Evolutionary conservation across 2,329 filamentous ascomycete species (phyloP), one percentile per base, ranked within the genome.

Genomic region (Dactylellina parvicollis): DNA sequence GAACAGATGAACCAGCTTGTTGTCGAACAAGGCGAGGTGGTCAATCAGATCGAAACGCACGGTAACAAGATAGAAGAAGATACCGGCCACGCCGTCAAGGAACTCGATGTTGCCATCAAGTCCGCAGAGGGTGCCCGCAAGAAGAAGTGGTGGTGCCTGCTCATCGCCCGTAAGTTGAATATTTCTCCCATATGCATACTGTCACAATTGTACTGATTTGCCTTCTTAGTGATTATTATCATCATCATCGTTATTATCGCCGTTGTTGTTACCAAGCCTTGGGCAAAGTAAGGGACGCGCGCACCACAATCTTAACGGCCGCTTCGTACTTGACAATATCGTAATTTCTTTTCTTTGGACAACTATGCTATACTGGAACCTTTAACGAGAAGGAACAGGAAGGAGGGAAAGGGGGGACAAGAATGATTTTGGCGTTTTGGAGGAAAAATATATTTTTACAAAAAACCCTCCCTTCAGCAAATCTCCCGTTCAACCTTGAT

Each of bases 1-100:
- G 87, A 92, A 80, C 90, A 97, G 77, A 89, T 98, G 83, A 91
- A 96, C 77, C 88, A 89, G 30, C 84, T 96, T 54, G 89, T 98
- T 73, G 85, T 92, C 34, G 89, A 96, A 83, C 94, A 98, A 81
- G 93, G 96, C 78, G 88, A 86, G 14, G 85, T 90, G 28, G 88
- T 98, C 34, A 83, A 86, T 75, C 87, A 91, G 77, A 96, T 98
- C 78, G 92, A 96, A 82, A 86, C 90, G 78, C 92, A 94, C 82
- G 92, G 88, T 36, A 91, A 96, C 81, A 90, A 96, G 79, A 90
- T 95, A 38, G 88, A 91, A 52, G 88, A 90, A 67, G 91, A 98
- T 81, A 86, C 97, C 50, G 87, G 90, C 78, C 90, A 95, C 80
- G 91, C 87, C 76, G 92, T 91, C 80, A 83, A 84, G 73, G 86